Percentiles rank a stretch among this genome's conserved stretches.
Conservation (phyloP, 192 early-diverging fungal species). For the Fimicolochytrium jonesii region DNA sequence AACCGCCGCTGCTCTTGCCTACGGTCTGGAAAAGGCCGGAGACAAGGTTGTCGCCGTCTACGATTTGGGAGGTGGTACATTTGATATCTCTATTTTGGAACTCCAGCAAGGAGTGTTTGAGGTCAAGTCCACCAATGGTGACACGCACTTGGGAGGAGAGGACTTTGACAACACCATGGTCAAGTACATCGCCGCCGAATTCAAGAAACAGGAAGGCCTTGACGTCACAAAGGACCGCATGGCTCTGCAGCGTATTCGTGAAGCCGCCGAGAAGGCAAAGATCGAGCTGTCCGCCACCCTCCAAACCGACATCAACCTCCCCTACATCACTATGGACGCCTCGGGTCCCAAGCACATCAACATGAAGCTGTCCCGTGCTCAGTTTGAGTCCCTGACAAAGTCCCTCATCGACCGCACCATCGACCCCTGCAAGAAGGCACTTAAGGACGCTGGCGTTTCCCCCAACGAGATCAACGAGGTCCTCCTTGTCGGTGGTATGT, state of each 20-base stretch:
- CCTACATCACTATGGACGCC: conserved; percentile 88
- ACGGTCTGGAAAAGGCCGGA: conserved; percentile 75
- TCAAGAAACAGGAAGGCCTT: conserved; percentile 80
- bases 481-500: conserved; percentile 97
- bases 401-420: conserved; percentile 84
- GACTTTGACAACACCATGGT: conserved; percentile 70
- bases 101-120: conserved; percentile 98
- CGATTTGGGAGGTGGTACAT: conserved; percentile 98
- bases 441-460: conserved; percentile 88
- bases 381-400: conserved; percentile 80
- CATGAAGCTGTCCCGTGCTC: conserved; percentile 84
- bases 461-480: conserved; percentile 87
- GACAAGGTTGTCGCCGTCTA: conserved; percentile 93
- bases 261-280: conserved; percentile 98
- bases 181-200: conserved; percentile 73
- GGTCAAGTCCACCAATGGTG: conserved; percentile 97
- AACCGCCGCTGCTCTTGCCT: conserved; percentile 90
- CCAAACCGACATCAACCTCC: conserved; percentile 95
- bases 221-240: conserved; percentile 85
- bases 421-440: conserved; percentile 90
- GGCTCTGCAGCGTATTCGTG: conserved; percentile 96
- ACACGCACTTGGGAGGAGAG: conserved; percentile 74
- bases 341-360: conserved; percentile 97
- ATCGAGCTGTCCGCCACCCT: conserved; percentile 93
- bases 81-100: conserved; percentile 98